phyloP scores from a whole-genome alignment of 805 yeast species.

The Tetrapisispora taiwanensis region DNA sequence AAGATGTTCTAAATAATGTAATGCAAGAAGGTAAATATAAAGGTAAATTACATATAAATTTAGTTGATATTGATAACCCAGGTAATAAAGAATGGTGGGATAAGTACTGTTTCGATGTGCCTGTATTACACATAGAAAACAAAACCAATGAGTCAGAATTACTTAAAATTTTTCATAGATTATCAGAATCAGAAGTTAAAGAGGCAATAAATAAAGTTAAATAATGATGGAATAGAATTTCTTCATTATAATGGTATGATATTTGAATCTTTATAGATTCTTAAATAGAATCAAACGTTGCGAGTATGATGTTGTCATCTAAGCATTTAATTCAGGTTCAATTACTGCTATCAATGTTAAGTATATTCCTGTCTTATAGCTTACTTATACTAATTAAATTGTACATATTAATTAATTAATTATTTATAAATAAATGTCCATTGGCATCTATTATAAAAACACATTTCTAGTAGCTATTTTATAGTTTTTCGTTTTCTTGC shows the following conservation, averaged over 20 bases:
- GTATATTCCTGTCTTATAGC: no score
- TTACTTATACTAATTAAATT: no score
- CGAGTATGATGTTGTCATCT: no score
- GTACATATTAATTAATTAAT: no score
- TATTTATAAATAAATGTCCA: no score
- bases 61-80: constrained; percentile 50
- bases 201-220: constrained; percentile 34
- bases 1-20: constrained; percentile 37
- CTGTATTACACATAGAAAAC: constrained; percentile 61
- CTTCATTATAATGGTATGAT: no score
- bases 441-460: no score
- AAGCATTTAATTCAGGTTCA: no score
- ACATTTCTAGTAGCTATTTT: not conserved
- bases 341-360: no score
- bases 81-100: constrained; percentile 60
- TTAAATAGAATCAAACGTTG: no score
- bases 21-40: constrained; percentile 15
- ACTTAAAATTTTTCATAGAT: constrained; percentile 58
- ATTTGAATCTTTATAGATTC: no score
- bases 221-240: no score
- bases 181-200: constrained; percentile 43
- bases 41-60: constrained; percentile 28
- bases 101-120: constrained; percentile 66
- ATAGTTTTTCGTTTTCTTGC: not conserved
- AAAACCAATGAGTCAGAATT: constrained; percentile 30